These are phyloP conservation scores for Persicaria tinctoria DNA, from an alignment of 148 eudicot genomes.

Conservation along the genomic window DNA sequence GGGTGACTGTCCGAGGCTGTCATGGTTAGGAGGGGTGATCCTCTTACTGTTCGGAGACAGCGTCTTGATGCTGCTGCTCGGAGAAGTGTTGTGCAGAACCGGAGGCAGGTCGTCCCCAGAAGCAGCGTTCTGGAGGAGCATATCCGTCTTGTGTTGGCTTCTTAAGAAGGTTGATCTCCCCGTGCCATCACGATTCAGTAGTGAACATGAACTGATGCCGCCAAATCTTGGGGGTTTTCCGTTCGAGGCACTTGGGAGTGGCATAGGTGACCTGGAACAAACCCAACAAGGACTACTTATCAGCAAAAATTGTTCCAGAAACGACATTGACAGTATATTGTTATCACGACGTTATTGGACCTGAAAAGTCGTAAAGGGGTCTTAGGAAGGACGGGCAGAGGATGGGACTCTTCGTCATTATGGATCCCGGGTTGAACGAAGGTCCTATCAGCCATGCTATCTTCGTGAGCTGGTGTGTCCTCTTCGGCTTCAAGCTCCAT, in stretches of 20 bases:
- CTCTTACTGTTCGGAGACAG: slow-evolving; percentile 75
- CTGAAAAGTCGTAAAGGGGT: slow-evolving; percentile 55
- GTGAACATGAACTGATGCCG: slow-evolving; percentile 11
- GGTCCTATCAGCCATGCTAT: slow-evolving; percentile 20
- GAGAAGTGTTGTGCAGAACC: slow-evolving; percentile 39
- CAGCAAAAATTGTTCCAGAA: neutral
- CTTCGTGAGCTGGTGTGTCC: slow-evolving; percentile 39
- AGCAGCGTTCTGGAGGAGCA: slow-evolving; percentile 19
- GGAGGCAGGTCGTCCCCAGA: slow-evolving; percentile 56
- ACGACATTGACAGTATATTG: neutral
- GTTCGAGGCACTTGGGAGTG: slow-evolving; percentile 48
- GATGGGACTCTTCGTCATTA: slow-evolving; percentile 30
- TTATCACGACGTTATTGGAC: slow-evolving; percentile 20
- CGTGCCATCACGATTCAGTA: slow-evolving; percentile 12
- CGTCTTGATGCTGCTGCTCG: slow-evolving; percentile 38
- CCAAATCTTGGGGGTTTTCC: slow-evolving; percentile 57
- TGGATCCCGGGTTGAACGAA: slow-evolving; percentile 12
- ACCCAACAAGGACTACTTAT: neutral
- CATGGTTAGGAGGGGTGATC: slow-evolving; percentile 69
- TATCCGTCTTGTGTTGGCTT: slow-evolving; percentile 30
- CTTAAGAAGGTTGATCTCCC: slow-evolving; percentile 39
- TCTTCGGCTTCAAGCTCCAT: slow-evolving; percentile 53
- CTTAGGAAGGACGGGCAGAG: slow-evolving; percentile 43
- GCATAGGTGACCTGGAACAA: slow-evolving; percentile 35
- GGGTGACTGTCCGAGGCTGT: slow-evolving; percentile 13